Evolutionary conservation across 2,329 filamentous ascomycete species (phyloP).

Genomic region (Sclerotinia borealis): DNA sequence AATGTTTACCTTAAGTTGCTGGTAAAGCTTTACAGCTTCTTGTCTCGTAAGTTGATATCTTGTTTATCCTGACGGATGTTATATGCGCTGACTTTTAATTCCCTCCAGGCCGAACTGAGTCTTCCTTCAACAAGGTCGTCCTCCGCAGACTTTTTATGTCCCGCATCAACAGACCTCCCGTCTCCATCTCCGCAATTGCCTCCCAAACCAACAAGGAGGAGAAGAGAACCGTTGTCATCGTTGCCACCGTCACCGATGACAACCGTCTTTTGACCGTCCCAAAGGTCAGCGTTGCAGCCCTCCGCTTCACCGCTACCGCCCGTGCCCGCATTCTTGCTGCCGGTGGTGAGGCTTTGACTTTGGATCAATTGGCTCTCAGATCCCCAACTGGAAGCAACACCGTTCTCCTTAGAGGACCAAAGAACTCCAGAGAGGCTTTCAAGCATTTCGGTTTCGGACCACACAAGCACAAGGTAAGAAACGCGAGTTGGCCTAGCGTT

Average conservation of each 20-base stretch:
- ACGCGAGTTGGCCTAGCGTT: conserved; percentile 20
- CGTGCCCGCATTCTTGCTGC: conserved; percentile 89
- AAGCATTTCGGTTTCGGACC: conserved; percentile 99
- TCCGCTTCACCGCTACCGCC: conserved; percentile 94
- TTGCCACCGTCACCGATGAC: conserved; percentile 96
- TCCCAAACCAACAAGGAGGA: conserved; percentile 59
- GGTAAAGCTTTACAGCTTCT: conserved; percentile 97
- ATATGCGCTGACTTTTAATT: conserved; percentile 1
- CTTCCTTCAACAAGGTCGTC: conserved; percentile 97
- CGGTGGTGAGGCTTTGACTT: conserved; percentile 89
- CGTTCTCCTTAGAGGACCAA: conserved; percentile 91
- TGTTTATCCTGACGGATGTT: neutral
- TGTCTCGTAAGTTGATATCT: conserved; percentile 66
- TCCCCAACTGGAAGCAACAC: conserved; percentile 96
- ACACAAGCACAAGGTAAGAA: conserved; percentile 87
- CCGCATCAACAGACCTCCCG: conserved; percentile 93
- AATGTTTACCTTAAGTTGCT: conserved; percentile 96
- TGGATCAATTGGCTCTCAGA: conserved; percentile 94
- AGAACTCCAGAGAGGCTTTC: conserved; percentile 95
- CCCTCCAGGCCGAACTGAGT: conserved; percentile 78
- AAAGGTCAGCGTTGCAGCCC: conserved; percentile 88
- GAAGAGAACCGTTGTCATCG: conserved; percentile 85
- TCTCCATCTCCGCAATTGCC: conserved; percentile 88
- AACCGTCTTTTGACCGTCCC: conserved; percentile 86
- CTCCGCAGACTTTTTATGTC: conserved; percentile 98